Evolutionary conservation across 2,329 filamentous ascomycete genomes (phyloP).

Genomic region (Trichoderma brevicompactum): DNA sequence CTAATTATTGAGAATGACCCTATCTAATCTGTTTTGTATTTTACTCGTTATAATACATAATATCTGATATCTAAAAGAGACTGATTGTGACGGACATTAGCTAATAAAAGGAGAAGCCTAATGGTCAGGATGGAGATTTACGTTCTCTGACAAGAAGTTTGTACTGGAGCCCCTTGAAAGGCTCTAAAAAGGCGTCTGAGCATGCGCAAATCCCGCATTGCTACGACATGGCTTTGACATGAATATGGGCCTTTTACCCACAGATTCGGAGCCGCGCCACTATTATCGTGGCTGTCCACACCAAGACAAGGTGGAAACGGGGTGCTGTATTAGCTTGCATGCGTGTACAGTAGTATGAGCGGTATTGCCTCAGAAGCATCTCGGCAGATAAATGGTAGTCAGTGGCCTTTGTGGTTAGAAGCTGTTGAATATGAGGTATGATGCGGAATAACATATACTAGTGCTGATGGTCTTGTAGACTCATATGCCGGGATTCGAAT

Average conservation of each 20-base stretch:
- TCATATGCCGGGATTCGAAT: too few species aligned
- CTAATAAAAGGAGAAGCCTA: not conserved
- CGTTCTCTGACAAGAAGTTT: not conserved
- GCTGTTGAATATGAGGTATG: too few species aligned
- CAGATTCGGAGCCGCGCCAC: not conserved
- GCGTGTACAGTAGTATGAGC: too few species aligned
- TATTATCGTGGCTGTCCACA: not conserved
- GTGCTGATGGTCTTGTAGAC: too few species aligned
- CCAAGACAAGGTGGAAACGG: too few species aligned
- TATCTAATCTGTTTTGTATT: not conserved
- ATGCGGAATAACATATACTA: too few species aligned
- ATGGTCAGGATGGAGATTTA: not conserved
- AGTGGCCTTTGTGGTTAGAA: too few species aligned
- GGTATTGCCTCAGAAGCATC: too few species aligned
- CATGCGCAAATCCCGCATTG: slow-evolving; percentile 1
- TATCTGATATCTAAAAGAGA: not conserved
- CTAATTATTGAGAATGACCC: not conserved
- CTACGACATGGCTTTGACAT: not conserved
- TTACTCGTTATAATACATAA: not conserved
- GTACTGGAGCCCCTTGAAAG: too few species aligned
- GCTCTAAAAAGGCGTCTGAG: not conserved
- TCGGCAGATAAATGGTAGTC: too few species aligned
- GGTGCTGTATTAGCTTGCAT: too few species aligned
- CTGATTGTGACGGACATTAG: not conserved
- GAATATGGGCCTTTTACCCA: not conserved